Evolutionary conservation across 2,329 filamentous ascomycete genomes (phyloP), one percentile per base, ranked within the genome.

Genomic region (Fusarium xylarioides): DNA sequence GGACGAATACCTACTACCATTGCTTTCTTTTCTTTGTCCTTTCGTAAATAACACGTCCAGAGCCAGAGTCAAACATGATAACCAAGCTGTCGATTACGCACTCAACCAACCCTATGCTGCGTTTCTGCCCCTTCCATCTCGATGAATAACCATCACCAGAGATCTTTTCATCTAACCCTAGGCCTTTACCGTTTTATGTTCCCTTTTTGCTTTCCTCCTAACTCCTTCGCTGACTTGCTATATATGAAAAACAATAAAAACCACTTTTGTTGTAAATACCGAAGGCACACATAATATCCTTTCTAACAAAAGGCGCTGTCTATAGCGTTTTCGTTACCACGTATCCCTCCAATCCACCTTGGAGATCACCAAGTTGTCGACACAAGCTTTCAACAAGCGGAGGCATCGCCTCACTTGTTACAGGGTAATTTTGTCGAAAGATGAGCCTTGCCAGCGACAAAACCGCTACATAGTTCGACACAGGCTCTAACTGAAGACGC

Each of bases 301-400:
- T 53, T 54, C 34, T 40, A 11, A 19, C 12, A 40, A 43, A 37
- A 40, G 43, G 26, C 38, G 28, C 23, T 18, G 14, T 55, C 35
- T 66, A 63, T 37, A 59, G 30, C n/a, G 46, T 52, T 49, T 43
- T 37, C 37, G 42, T 38, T 42, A 28, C 23, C 63, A 63, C 28
- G 15, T 68, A 54, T 7, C 57, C 42, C 34, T 49, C 35, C 37
- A 53, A 28, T n/a, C 62, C 56, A 11, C 54, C 37, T 43, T 74
- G 61, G 16, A 77, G 38, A 21, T 76, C 72, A 21, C n/a, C 53
- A 38, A 77, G 70, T 44, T 75, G 66, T 34, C 69, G 64, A 28
- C 68, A 69, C n/a, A 77, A 58, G 19, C 63, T 66, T 62, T 75
- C 70, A 10, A 77, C 70, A 49, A 77, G 43, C 1, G 72, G 75